Evolutionary conservation across 78 protist species (phyloP).

Genomic region (Polysphondylium violaceum): DNA sequence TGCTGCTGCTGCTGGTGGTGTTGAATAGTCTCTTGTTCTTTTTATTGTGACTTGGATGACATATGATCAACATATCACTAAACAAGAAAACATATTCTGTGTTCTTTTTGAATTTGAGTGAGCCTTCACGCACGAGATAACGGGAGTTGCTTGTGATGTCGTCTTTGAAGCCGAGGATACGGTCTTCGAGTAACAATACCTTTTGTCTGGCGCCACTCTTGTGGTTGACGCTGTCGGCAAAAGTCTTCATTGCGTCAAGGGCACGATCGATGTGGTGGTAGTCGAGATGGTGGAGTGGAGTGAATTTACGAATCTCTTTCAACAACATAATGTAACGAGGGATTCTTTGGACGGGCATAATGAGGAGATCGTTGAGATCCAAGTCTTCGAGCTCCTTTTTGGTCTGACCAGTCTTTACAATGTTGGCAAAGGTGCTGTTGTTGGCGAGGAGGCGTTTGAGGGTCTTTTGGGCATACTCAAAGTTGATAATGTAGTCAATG

Average conservation of each 20-base stretch:
- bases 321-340: conserved; percentile 83
- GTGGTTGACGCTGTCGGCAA: conserved; percentile 58
- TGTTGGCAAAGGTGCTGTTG: conserved; percentile 10
- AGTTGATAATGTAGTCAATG: conserved; percentile 65
- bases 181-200: conserved; percentile 48
- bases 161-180: conserved; percentile 49
- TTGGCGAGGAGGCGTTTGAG: neutral
- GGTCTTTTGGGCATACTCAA: conserved; percentile 25
- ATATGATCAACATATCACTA: conserved; percentile 53
- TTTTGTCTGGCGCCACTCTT: conserved; percentile 23
- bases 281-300: conserved; percentile 43
- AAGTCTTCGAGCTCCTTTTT: conserved; percentile 53
- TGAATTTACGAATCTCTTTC: conserved; percentile 51
- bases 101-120: conserved; percentile 49
- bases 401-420: conserved; percentile 37
- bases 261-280: conserved; percentile 21
- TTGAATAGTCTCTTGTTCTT: conserved; percentile 4
- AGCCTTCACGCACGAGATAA: conserved; percentile 55
- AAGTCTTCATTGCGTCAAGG: conserved; percentile 48
- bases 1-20: neutral
- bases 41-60: conserved; percentile 61
- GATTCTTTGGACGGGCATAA: conserved; percentile 84
- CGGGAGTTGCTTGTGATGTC: conserved; percentile 45
- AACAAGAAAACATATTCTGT: conserved; percentile 50
- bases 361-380: conserved; percentile 56